These are phyloP conservation scores for Paraglomus occultum DNA, from an alignment of 192 early-diverging fungal species.

Conservation along the genomic window DNA sequence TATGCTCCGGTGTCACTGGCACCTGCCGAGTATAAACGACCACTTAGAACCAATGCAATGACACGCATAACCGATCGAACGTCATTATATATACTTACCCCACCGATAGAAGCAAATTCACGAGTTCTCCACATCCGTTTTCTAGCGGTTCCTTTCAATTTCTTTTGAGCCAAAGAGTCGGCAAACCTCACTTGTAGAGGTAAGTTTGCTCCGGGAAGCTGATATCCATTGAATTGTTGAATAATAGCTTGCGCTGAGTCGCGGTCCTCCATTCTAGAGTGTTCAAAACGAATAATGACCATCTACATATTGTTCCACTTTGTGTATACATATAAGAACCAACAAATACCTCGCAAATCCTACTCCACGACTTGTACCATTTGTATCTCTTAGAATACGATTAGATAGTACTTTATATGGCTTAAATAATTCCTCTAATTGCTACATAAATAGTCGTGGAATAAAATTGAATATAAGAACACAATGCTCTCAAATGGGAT, in stretches of 20 bases:
- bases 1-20: conserved; percentile 48
- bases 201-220: conserved; percentile 56
- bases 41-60: not conserved
- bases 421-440: conserved; percentile 61
- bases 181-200: conserved; percentile 78
- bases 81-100: conserved; percentile 10
- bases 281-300: not conserved
- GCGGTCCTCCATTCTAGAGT: conserved; percentile 63
- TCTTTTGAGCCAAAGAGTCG: conserved; percentile 76
- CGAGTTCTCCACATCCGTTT: conserved; percentile 41
- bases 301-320: not conserved
- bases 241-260: conserved; percentile 66
- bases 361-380: conserved; percentile 68
- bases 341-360: conserved; percentile 66
- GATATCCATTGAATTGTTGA: conserved; percentile 59
- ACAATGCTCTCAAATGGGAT: not conserved
- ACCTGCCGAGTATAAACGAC: conserved; percentile 9
- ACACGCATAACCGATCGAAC: not conserved
- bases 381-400: conserved; percentile 71
- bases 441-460: conserved; percentile 24
- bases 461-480: not conserved
- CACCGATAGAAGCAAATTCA: conserved; percentile 41
- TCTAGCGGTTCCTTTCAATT: conserved; percentile 60
- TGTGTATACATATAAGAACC: not conserved
- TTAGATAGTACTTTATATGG: conserved; percentile 68